Conservation (phyloP, 495 filamentous ascomycete genomes). For the Tuber umbilicatum region DNA sequence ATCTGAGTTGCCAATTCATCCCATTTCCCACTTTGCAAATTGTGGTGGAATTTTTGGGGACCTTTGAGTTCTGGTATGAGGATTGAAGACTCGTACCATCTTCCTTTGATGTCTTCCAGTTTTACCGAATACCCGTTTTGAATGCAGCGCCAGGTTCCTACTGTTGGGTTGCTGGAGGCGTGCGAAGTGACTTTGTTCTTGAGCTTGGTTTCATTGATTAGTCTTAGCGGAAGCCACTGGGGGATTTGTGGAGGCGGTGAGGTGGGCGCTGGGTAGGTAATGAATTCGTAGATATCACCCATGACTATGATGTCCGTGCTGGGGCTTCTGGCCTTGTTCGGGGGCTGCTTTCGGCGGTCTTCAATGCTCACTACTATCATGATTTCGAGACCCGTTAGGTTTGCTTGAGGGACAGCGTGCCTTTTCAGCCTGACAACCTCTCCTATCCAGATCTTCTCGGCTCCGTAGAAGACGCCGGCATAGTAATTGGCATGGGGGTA, state of each 20-base stretch:
- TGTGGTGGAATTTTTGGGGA: conserved; percentile 40
- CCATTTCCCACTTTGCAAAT: conserved; percentile 27
- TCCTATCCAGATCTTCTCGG: conserved; percentile 57
- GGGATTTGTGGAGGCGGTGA: conserved; percentile 21
- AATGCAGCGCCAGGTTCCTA: conserved; percentile 30
- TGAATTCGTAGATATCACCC: conserved; percentile 35
- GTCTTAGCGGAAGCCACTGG: conserved; percentile 27
- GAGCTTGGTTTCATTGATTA: conserved; percentile 22
- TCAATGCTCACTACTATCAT: conserved; percentile 49
- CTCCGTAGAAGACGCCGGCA: conserved; percentile 57
- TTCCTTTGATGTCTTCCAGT: conserved; percentile 54
- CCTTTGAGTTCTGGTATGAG: conserved; percentile 50
- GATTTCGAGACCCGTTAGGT: conserved; percentile 47
- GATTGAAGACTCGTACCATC: conserved; percentile 57
- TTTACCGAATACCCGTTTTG: conserved; percentile 35
- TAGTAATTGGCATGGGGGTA: conserved; percentile 47
- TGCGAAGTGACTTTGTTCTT: conserved; percentile 24
- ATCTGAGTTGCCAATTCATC: conserved; percentile 39
- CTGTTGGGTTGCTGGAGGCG: not conserved
- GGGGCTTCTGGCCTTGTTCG: conserved; percentile 5
- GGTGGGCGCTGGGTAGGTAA: conserved; percentile 20
- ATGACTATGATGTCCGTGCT: conserved; percentile 29
- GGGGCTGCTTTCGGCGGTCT: conserved; percentile 17
- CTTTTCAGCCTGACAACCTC: conserved; percentile 51
- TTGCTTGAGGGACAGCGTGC: conserved; percentile 30